phyloP scores from a whole-genome alignment of 257 asterid species.

The Solanum lignicaule region DNA sequence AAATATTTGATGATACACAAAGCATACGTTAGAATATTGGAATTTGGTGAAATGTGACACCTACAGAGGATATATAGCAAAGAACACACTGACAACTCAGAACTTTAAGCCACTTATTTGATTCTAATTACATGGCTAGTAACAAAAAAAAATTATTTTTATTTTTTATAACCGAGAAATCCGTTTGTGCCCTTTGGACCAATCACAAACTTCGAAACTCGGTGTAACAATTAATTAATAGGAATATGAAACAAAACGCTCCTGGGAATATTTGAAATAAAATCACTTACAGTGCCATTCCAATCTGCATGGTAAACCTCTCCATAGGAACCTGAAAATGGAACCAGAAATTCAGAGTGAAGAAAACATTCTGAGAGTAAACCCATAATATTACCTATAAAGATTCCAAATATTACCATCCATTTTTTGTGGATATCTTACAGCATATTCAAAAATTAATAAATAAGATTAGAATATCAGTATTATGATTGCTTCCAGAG shows the following conservation, averaged over 20 bases:
- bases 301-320: constrained; percentile 99
- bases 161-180: too few relatives aligned
- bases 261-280: not conserved
- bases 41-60: not conserved
- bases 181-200: too few relatives aligned
- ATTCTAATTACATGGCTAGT: not conserved
- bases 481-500: not conserved
- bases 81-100: not conserved
- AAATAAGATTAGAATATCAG: not conserved
- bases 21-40: not conserved
- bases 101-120: not conserved
- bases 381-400: not conserved
- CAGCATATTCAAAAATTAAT: not conserved
- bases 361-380: not conserved
- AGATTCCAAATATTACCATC: not conserved
- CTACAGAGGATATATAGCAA: not conserved
- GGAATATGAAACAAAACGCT: not conserved
- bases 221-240: not conserved
- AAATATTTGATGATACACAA: not conserved
- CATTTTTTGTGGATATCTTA: not conserved
- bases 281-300: constrained; percentile 93
- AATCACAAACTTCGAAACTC: too few relatives aligned
- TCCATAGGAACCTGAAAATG: constrained; percentile 85
- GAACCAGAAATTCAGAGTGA: not conserved
- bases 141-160: too few relatives aligned